A percentile compares a stretch with the other conserved stretches of the same genome.
phyloP scores from a whole-genome alignment of 352 stramenopile species.

The Globisporangium iwayamae region DNA sequence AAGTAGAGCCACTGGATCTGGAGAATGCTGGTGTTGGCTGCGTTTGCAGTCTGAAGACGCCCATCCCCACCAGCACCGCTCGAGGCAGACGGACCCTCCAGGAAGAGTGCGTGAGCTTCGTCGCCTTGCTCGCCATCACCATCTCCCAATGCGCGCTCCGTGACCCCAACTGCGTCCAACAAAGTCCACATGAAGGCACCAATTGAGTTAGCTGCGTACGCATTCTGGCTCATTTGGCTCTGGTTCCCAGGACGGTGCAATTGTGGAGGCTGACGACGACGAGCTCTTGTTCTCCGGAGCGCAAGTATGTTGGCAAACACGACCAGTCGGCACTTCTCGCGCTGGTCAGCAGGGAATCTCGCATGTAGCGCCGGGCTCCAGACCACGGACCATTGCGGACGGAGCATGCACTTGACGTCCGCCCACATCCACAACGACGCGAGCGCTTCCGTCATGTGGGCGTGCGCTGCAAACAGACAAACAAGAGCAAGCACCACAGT shows the following conservation, averaged over 20 bases:
- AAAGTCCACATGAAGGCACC: neutral
- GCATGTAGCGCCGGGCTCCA: conserved; percentile 53
- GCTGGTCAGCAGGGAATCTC: conserved; percentile 48
- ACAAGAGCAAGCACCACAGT: neutral
- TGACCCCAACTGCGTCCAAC: neutral
- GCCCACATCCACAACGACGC: conserved; percentile 28
- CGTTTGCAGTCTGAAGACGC: neutral
- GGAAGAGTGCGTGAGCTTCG: too few species aligned
- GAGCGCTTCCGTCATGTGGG: conserved; percentile 21
- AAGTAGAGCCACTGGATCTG: conserved; percentile 39
- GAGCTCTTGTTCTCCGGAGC: conserved; percentile 11
- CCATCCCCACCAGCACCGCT: too few species aligned
- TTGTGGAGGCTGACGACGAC: neutral
- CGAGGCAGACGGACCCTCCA: too few species aligned
- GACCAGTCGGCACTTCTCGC: conserved; percentile 56
- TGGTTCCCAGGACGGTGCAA: neutral
- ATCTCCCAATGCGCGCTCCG: neutral
- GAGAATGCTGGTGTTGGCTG: conserved; percentile 10
- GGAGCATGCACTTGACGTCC: conserved; percentile 44
- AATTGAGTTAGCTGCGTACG: neutral
- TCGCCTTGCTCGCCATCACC: neutral
- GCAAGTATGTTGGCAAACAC: conserved; percentile 46
- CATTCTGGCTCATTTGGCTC: neutral
- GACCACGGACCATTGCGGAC: conserved; percentile 47
- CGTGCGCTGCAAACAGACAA: conserved; percentile 20